Conservation (phyloP, 2,329 filamentous ascomycete genomes). For the Fusarium chlamydosporum region DNA sequence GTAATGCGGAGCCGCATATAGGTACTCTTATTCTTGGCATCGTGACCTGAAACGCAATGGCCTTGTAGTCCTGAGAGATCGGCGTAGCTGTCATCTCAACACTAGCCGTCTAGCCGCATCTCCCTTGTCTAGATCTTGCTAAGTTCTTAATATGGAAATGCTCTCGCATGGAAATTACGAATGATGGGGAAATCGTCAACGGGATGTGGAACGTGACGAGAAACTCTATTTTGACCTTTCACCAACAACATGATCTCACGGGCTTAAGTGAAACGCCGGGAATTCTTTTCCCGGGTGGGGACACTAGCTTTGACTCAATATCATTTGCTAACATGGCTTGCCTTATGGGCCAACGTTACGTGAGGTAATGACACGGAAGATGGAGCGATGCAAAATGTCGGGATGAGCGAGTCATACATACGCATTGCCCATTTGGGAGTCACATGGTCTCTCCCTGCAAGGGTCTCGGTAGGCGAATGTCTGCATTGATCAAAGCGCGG, state of each 20-base stretch:
- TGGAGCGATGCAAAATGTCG: background rate
- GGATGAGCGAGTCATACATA: slow-evolving; percentile 12
- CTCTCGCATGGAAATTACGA: slow-evolving; percentile 1
- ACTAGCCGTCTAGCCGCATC: background rate
- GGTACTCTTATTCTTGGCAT: background rate
- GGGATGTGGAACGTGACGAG: slow-evolving; percentile 14
- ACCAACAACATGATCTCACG: slow-evolving; percentile 1
- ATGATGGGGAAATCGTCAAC: background rate
- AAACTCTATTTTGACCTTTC: slow-evolving; percentile 23
- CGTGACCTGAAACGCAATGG: slow-evolving; percentile 25
- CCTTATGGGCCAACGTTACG: background rate
- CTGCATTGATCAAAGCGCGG: background rate
- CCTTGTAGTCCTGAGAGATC: background rate
- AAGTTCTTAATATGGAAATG: background rate
- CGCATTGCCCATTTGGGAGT: slow-evolving; percentile 18
- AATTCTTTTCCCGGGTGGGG: slow-evolving; percentile 6
- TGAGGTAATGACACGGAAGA: background rate
- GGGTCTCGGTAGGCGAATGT: background rate
- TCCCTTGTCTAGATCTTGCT: background rate
- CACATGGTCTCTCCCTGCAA: background rate
- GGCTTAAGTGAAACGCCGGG: slow-evolving; percentile 17
- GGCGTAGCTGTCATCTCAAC: background rate
- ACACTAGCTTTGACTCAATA: background rate
- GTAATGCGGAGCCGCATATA: background rate
- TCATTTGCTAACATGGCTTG: background rate